Evolutionary conservation across 2,329 filamentous ascomycete species (phyloP), one percentile per base, ranked within the genome.

Genomic region (Chaetoscypha palmicola): DNA sequence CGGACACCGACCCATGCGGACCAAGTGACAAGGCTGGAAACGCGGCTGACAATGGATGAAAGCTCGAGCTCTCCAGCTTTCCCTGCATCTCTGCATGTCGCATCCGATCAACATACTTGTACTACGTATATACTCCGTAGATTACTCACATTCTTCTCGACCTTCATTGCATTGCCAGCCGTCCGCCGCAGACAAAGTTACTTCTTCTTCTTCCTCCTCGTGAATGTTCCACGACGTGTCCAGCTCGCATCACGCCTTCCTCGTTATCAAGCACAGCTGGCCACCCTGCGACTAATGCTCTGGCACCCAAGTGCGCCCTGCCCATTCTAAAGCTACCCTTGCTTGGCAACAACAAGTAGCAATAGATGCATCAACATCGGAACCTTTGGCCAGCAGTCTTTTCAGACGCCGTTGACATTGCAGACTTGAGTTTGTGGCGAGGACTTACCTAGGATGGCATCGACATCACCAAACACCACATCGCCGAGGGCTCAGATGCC

Each of bases 401-500:
- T 24, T n/a, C 41, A 41, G 45, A 41, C 41, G 40, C 19, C 41
- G 45, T 20, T 19, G n/a, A 41, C 38, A n/a, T n/a, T n/a, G n/a
- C n/a, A n/a, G n/a, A n/a, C n/a, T 22, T 41, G 16, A 47, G 45
- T 22, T 38, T 47, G 45, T 47, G 45, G 45, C 35, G 45, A 41
- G 45, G 45, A 20, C 30, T 44, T 5, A 47, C 41, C 17, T 47
- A 47, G 41, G 19, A 44, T 41, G 41, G 24, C 45, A 10, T 45
- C 36, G 12, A 24, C 41, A 16, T 31, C 24, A 17, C 19, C 36
- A 5, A 20, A 22, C 8, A 12, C 28, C 5, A 11, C 40, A 4
- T 36, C 35, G 31, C 24, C 35, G 20, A 33, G 38, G 20, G 28
- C 30, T 40, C 17, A 31, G 42, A 37, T 36, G 24, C 35, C 43